Evolutionary conservation across 139 green algal genomes (phyloP), one percentile per base, ranked within the genome.

Genomic region (Tetraselmis striata): DNA sequence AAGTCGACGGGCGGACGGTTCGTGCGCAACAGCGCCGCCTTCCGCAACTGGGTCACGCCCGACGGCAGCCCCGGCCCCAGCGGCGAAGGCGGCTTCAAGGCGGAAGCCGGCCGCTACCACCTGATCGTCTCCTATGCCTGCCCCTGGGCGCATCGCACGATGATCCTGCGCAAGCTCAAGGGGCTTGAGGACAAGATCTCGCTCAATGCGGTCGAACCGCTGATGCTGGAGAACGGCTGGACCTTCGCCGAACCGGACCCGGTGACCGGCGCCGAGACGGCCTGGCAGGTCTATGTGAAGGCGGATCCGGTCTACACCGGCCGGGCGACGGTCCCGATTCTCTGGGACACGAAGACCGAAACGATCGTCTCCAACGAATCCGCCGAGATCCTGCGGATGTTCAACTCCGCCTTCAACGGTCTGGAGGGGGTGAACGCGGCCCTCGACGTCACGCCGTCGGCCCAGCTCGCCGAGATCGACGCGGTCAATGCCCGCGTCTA

Each of bases 101-200:
- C n/a, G n/a, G n/a, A n/a, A n/a, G 24, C 22, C 2, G 77, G 80
- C 29, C 83, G 89, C 11, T 93, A 92, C 59, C 84, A 91, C 77
- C 88, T 93, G 76, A 88, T 90, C 88, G 81, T 93, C 24, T 86
- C 84, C 79, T 86, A 87, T 32, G 89, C 89, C 1, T 93, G 89
- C 74, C 89, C 89, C 24, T 93, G 89, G 89, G 89, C 89, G 30
- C 81, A 26, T 23, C 79, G 89, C 27, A 59, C 1, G 11, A 31
- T 86, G 30, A 29, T 27, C 1, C 29, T 86, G 23, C 28, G 80
- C 1, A 2, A 59, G 11, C 74, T 88, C 5, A 88, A 88, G 76
- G 76, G 28, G 28, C 76, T 32, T 28, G 59, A 86, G 77, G 30
- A 90, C 74, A 58, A 26, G 1, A 83, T 90, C 30, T 31, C 32